Evolutionary conservation across 768 basidiomycete genomes (phyloP), one percentile per base, ranked within the genome.

Genomic region (Leccinum imitatum): DNA sequence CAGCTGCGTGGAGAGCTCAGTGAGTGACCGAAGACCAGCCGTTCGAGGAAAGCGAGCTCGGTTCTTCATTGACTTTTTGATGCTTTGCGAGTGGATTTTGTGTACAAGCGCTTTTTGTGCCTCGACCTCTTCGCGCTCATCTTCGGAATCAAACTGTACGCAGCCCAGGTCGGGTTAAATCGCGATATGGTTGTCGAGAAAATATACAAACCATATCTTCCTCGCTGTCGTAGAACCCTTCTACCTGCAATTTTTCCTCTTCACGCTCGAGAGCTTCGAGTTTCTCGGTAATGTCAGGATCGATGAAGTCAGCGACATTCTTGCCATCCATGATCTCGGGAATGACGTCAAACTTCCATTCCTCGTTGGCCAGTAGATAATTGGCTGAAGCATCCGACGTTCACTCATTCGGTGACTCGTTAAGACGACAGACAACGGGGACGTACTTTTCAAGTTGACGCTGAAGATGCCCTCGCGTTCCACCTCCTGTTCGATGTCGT

Each of bases 301-400:
- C 96, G 74, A 98, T 91, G 63, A 99, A 99, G 80, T 99, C 97
- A 23, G 95, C 96, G 55, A 98, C 78, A 78, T 99, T 99, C 84
- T 98, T 98, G 77, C 97, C 97, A 65, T 98, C 87, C 88, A 93
- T 87, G 69, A 99, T 92, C 74, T 99, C 97, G n/a, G 97, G 97
- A n/a, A 98, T 90, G 64, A 85, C 81, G 70, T 99, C 97, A 78
- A 86, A 80, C 79, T 97, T 99, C 97, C 97, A 99, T 48, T 91
- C 89, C 39, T 90, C 86, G 71, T 97, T 87, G 23, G 86, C 81
- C 59, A 99, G 86, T 27, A 97, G 59, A 76, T 97, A 98, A 74
- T 93, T 84, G 82, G 93, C 95, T 98, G 77, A 52, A 50, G 62
- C 4, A 53, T 27, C 27, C 44, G n/a, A n/a, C 54, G 58, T 33